Evolutionary conservation across 768 basidiomycete genomes (phyloP).

Genomic region (Neoboletus subvelutipes): DNA sequence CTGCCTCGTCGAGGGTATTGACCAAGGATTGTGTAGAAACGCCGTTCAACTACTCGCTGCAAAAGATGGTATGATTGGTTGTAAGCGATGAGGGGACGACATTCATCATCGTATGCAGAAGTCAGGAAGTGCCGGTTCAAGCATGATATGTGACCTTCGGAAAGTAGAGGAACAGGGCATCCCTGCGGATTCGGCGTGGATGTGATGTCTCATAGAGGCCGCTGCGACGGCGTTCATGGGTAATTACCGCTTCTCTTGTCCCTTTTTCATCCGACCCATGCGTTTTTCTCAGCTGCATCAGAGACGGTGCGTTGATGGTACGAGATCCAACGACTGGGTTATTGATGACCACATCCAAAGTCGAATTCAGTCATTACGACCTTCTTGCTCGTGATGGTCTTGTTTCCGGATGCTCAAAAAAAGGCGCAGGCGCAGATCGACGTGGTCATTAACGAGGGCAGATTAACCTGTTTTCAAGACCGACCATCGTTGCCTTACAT

Average conservation of each 20-base stretch:
- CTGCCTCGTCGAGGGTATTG: not conserved
- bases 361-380: constrained; percentile 22
- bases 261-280: not conserved
- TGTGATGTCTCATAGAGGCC: constrained; percentile 7
- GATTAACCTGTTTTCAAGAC: constrained; percentile 11
- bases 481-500: constrained; percentile 12
- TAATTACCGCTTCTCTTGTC: not conserved
- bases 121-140: not conserved
- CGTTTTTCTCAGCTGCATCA: constrained; percentile 3
- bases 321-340: not conserved
- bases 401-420: constrained; percentile 10
- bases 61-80: constrained; percentile 2
- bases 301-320: constrained; percentile 15
- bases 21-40: constrained; percentile 9
- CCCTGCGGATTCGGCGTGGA: constrained; percentile 3
- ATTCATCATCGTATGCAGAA: constrained; percentile 2
- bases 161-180: constrained; percentile 2
- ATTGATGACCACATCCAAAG: constrained; percentile 1
- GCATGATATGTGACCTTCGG: constrained; percentile 10
- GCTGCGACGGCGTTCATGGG: constrained; percentile 15
- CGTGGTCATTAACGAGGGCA: not conserved
- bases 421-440: constrained; percentile 17
- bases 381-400: constrained; percentile 11
- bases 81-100: not conserved
- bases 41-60: constrained; percentile 8